Percentiles rank a stretch among this genome's conserved stretches.
phyloP scores from a whole-genome alignment of 805 yeast species.

The Wickerhamiella azyma region DNA sequence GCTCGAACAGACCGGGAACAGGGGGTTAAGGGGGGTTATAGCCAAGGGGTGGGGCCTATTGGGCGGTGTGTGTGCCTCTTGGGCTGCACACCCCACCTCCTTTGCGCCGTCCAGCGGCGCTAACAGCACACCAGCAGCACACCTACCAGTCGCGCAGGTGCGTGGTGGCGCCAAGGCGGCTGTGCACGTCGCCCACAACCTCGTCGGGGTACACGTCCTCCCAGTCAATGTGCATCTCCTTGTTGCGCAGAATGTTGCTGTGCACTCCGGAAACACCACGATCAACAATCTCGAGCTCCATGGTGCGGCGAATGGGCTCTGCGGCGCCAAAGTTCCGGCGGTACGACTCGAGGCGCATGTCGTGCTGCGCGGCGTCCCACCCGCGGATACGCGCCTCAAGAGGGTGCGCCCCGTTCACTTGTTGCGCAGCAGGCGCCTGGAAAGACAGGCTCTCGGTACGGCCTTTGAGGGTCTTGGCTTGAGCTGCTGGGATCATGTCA shows the following conservation, averaged over 20 bases:
- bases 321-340: conserved; percentile 83
- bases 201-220: conserved; percentile 57
- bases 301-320: conserved; percentile 79
- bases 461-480: conserved; percentile 6
- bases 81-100: too few relatives aligned
- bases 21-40: too few relatives aligned
- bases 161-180: neutral
- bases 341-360: conserved; percentile 58
- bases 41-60: too few relatives aligned
- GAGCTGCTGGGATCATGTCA: conserved; percentile 5
- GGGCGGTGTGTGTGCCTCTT: too few relatives aligned
- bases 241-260: conserved; percentile 63
- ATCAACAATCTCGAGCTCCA: conserved; percentile 71
- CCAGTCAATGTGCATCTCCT: conserved; percentile 75
- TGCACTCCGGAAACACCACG: conserved; percentile 40
- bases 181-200: neutral
- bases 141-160: conserved; percentile 4
- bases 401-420: conserved; percentile 45
- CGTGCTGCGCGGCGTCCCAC: conserved; percentile 71
- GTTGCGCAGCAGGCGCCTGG: conserved; percentile 22
- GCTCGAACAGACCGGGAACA: too few relatives aligned
- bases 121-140: too few relatives aligned
- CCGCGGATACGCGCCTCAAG: conserved; percentile 57
- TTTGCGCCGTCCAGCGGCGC: too few relatives aligned
- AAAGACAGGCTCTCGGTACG: neutral